Base-by-base conservation (phyloP, 83 land plant species). In the Picea mariana region DNA sequence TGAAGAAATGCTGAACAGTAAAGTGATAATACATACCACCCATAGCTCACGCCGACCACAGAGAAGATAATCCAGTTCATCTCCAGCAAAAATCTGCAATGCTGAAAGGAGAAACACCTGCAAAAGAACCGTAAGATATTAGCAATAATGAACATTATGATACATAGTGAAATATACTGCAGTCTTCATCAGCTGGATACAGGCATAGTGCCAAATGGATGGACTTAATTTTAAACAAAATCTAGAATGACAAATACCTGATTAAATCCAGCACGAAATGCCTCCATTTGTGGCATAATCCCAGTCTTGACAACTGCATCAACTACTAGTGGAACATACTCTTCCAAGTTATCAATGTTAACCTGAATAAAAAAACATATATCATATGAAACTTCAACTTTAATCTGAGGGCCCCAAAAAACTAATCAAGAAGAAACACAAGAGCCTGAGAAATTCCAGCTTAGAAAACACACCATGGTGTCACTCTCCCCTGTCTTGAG, bases 361-460 rank as follows among this genome's bases (percentile, higher is more conserved):
- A 98, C 99, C 99, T 98, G 60, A 96, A 94, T 82, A 95, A 85
- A 15, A 89, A 83, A 38, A 96, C 81, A 77, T 98, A 98, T 76
- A 40, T 21, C 11, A 9, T 40, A 64, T 38, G 24, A 78, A 40
- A 78, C 40, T 5, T 63, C 24, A 16, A 42, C 12, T 63, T 27
- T 13, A 20, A 40, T 5, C 55, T 44, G 38, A 75, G 12, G n/a
- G 27, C 13, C 17, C 52, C n/a, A 11, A 38, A 81, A 68, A 9
- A 21, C 21, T 24, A 71, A 42, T 9, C 27, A 34, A 42, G 2
- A 24, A 58, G 78, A 16, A 40, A 58, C 3, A 6, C 78, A 82
- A 26, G 31, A 38, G 24, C 27, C 21, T 13, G 15, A 62, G 52
- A 62, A 31, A 21, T 21, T 24, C 62, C 20, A 75, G 62, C 20